A percentile compares a stretch with the other conserved stretches of the same genome.
phyloP scores from a whole-genome alignment of 1,284 basidiomycete species.

The Ceratobasidium sp. region DNA sequence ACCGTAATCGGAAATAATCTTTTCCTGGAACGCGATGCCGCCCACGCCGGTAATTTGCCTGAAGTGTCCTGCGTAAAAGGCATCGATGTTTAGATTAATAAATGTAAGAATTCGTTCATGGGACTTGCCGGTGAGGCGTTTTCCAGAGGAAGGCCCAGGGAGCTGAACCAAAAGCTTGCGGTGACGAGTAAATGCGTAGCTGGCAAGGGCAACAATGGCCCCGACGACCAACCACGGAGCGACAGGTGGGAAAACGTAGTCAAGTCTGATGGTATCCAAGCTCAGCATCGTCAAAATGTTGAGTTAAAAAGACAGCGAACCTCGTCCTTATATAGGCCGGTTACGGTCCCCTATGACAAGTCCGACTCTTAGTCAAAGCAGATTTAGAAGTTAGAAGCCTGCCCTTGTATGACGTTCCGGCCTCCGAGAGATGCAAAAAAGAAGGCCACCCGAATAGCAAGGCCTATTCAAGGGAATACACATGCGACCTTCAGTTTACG shows the following conservation, averaged over 20 bases:
- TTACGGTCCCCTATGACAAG: too few relatives aligned
- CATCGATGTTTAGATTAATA: neutral
- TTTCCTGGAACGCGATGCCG: neutral
- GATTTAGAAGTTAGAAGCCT: too few relatives aligned
- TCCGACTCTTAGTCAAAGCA: too few relatives aligned
- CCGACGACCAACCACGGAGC: constrained; percentile 1
- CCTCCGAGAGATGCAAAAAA: too few relatives aligned
- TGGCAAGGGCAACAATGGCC: neutral
- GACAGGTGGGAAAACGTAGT: neutral
- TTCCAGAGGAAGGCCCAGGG: neutral
- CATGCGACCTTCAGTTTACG: too few relatives aligned
- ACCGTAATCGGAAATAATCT: constrained; percentile 53
- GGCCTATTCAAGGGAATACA: too few relatives aligned
- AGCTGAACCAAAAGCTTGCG: neutral
- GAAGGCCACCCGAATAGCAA: too few relatives aligned
- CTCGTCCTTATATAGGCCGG: too few relatives aligned
- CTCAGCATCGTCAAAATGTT: too few relatives aligned
- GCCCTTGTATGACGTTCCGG: too few relatives aligned
- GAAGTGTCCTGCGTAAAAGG: neutral
- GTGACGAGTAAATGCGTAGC: neutral
- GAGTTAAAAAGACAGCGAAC: too few relatives aligned
- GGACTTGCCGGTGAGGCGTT: neutral
- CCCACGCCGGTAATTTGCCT: neutral
- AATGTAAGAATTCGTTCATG: neutral
- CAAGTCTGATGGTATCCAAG: too few relatives aligned